Evolutionary conservation across 108 stramenopile genomes (phyloP), one percentile per base, ranked within the genome.

Genomic region (Nitzschia sp.): DNA sequence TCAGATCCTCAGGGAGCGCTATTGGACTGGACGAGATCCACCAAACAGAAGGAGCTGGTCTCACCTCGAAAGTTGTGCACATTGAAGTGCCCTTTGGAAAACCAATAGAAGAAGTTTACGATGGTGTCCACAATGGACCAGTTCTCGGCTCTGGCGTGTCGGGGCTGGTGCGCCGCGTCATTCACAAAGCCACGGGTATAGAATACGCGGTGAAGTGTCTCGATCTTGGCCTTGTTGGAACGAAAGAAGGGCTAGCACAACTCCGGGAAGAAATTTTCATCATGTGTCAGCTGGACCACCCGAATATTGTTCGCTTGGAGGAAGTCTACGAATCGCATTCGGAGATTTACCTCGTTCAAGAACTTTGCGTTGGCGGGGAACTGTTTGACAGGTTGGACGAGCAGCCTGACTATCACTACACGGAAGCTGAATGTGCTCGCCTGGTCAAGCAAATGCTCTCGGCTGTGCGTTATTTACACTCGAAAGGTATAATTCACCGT

Each of bases 301-400:
- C 91, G 34, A 92, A 92, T 63, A 92, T 92, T 48, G 82, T 79
- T 19, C 80, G 85, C 19, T 61, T 89, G 31, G 85, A 89, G 59
- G 88, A 89, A 60, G 85, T 89, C 19, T 89, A 86, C 64, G 88
- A 89, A 61, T 80, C 77, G 25, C 84, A 85, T 55, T 83, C 84
- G 17, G 81, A 86, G 58, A 92, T 95, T 24, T 95, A 92, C 49
- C 81, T 94, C 21, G 94, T 95, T 35, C 91, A 94, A 66, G 95
- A 96, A 53, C 70, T 97, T 38, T 97, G 97, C 78, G 68, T 86
- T 29, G 97, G 97, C 15, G 97, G 97, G 9, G 97, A 97, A 64
- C 82, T 97, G n/a, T 94, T 96, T 63, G 95, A 97, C 54, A 85
- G 91, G 24, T 66, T 96, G 35, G 92, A 94, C 66, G 91, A 90